Conservation (phyloP, 2,329 filamentous ascomycete genomes). For the Neofusicoccum parvum region DNA sequence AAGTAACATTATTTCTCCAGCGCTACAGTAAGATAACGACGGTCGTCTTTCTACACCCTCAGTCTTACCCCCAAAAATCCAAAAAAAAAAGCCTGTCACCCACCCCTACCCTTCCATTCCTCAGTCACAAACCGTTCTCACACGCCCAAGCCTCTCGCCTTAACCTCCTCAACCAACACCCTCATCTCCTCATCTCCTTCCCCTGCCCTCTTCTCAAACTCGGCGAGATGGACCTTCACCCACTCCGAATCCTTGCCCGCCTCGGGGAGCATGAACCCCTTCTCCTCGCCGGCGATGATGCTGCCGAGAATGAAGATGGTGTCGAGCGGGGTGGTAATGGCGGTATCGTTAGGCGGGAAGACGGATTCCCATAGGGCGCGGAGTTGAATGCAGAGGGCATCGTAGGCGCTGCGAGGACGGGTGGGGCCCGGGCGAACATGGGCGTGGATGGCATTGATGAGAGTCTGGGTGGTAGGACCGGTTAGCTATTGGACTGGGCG, state of each 20-base stretch:
- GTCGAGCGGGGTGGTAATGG: constrained; percentile 23
- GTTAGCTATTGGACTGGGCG: constrained; percentile 19
- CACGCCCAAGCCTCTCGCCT: constrained; percentile 3
- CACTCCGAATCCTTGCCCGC: constrained; percentile 32
- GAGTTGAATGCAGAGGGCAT: constrained; percentile 23
- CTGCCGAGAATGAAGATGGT: constrained; percentile 32
- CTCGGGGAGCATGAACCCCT: constrained; percentile 30
- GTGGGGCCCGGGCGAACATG: constrained; percentile 29
- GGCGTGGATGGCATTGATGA: constrained; percentile 29
- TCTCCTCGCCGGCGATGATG: constrained; percentile 31
- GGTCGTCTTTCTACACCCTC: no score
- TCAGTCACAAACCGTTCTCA: neutral
- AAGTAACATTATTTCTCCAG: no score
- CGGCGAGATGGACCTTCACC: constrained; percentile 27
- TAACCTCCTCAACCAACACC: constrained; percentile 26
- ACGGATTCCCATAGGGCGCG: constrained; percentile 28
- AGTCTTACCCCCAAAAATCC: no score
- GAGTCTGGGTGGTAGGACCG: no score
- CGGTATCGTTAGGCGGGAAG: neutral
- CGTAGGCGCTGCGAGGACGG: constrained; percentile 19
- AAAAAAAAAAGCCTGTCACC: no score
- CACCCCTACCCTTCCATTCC: no score
- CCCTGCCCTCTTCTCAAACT: constrained; percentile 29
- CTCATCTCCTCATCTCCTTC: constrained; percentile 30
- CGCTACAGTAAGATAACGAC: no score